Evolutionary conservation across 2,329 filamentous ascomycete genomes (phyloP), one percentile per base, ranked within the genome.

Genomic region (Dryadomyces quercivorus): DNA sequence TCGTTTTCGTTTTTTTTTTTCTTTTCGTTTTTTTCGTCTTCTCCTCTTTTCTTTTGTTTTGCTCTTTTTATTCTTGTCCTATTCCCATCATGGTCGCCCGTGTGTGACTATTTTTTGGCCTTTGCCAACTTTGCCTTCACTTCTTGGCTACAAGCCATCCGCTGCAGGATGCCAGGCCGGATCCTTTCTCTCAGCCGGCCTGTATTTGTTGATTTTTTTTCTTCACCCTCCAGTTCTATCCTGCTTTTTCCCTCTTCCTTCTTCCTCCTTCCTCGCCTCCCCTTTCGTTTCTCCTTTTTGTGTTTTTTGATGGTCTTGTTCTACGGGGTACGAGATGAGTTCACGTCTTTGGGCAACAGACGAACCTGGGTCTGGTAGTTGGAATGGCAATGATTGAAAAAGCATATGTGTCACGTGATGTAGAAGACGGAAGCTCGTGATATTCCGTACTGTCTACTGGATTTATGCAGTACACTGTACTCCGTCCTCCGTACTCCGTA

Each of bases 211-310:
- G n/a, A 9, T 21, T 48, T 43, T 42, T 42, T 42, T 20, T n/a
- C 15, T 26, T 47, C 13, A 9, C n/a, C 7, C 2, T 20, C 18
- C 50, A 52, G 18, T 51, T 52, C 47, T 55, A 22, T 50, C 57
- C 56, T 52, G 53, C 26, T 59, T 62, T 60, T 61, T 62, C 62
- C 61, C 61, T 62, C 60, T 57, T 59, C 56, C 57, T 58, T 58
- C 59, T 59, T 61, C 59, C 58, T 10, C n/a, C 38, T 46, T 38
- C 22, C 15, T 43, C 38, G 15, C 40, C 36, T 16, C 21, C 38
- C 18, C 21, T 49, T 45, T 16, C 26, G 18, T 12, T 44, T 47
- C 43, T 38, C 31, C 26, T 56, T 8, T 44, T 38, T 53, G n/a
- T 46, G 40, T 54, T 20, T 51, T 38, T 31, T 26, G 12, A 21